Conservation (phyloP, 2,329 filamentous ascomycete species). For the Monilinia fructicola region DNA sequence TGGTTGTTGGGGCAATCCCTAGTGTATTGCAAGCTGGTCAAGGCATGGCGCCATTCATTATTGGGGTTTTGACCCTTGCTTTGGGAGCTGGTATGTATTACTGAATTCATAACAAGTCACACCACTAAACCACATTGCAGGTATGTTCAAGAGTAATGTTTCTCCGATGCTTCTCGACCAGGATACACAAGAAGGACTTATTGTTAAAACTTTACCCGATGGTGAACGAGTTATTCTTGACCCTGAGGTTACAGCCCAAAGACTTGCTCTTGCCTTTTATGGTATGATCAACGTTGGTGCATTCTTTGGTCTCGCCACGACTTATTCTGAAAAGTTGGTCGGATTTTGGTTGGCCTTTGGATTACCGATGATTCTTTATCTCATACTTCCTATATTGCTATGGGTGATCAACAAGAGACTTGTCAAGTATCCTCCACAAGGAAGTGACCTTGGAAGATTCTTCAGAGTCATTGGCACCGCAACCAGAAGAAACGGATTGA, state of each 20-base stretch:
- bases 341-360: constrained; percentile 51
- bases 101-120: constrained; percentile 45
- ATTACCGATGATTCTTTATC: constrained; percentile 59
- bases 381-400: constrained; percentile 55
- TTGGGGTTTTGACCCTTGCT: constrained; percentile 35
- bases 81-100: constrained; percentile 42
- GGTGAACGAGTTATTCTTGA: constrained; percentile 64
- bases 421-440: constrained; percentile 47
- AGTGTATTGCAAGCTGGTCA: constrained; percentile 50
- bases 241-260: constrained; percentile 56
- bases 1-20: constrained; percentile 43
- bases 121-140: constrained; percentile 45
- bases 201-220: constrained; percentile 48
- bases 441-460: constrained; percentile 48
- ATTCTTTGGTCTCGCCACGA: constrained; percentile 46
- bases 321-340: constrained; percentile 48
- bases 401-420: constrained; percentile 41
- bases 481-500: constrained; percentile 58
- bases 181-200: constrained; percentile 44
- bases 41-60: constrained; percentile 52
- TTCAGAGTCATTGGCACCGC: constrained; percentile 46
- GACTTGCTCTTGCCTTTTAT: constrained; percentile 55
- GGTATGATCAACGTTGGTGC: constrained; percentile 68
- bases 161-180: constrained; percentile 63
- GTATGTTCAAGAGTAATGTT: constrained; percentile 72